Evolutionary conservation across 2,329 filamentous ascomycete genomes (phyloP), one percentile per base, ranked within the genome.

Genomic region (Exophiala bonariae): DNA sequence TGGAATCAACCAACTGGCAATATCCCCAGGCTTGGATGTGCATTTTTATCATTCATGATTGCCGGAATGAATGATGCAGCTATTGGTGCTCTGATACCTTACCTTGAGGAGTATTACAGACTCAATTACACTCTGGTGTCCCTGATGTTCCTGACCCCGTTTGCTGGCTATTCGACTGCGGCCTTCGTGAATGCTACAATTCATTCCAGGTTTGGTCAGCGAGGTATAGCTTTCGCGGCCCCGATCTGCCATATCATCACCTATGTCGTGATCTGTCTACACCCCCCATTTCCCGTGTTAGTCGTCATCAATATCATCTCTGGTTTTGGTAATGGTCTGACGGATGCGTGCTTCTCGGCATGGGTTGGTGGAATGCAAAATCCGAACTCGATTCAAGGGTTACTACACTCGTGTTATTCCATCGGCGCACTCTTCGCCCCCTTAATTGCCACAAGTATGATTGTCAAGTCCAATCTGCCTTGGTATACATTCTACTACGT

Each of bases 401-500:
- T 89, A 49, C 66, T 91, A 19, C 86, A 90, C 62, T 85, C 80
- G 1, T 79, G 80, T 30, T 92, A 89, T 60, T 86, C 86, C 1
- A 60, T 87, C 0, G 87, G 87, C 0, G 86, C 81, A 2, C 81
- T 83, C 0, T 71, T 89, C 13, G 73, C 77, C 1, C 86, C 87
- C 0, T 66, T 89, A 2, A 76, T 89, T 49, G 85, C 86, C 1
- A 89, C 87, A 1, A 77, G 77, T 13, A 81, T 91, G 77, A 78
- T 89, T 18, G 82, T 83, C 0, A 82, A 81, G 57, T 78, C 68
- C 0, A 56, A 69, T 7, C 62, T 82, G 49, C 71, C 69, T 2
- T 90, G 87, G 86, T 87, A 83, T 57, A 70, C 71, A 6, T 89
- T 85, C 66, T 90, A 87, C 66, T 87, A 87, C 59, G 67, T 87